Conservation (phyloP, 164 flowering plant genomes). For the Vitis vinifera region DNA sequence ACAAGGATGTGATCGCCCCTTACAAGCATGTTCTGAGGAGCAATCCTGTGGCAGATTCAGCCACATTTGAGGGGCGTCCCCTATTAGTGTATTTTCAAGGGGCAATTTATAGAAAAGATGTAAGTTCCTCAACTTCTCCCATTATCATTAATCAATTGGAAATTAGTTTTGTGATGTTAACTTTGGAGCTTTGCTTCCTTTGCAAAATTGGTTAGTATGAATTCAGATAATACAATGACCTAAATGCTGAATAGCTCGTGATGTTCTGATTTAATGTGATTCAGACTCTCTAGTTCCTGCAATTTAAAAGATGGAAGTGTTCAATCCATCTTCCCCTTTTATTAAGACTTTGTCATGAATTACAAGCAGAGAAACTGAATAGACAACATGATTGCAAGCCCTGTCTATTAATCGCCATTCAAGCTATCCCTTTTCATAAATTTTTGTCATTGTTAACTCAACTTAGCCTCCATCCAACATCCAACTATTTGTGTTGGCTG, state of each 20-base stretch:
- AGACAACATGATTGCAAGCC: too few species aligned
- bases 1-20: slow-evolving; percentile 89
- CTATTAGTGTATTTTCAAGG: slow-evolving; percentile 78
- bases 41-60: slow-evolving; percentile 32
- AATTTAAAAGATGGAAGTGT: not conserved
- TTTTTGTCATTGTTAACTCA: too few species aligned
- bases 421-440: too few species aligned
- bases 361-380: too few species aligned
- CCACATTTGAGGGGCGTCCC: slow-evolving; percentile 54
- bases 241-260: not conserved
- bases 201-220: not conserved
- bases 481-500: too few species aligned
- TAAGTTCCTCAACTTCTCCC: slow-evolving; percentile 38
- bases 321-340: too few species aligned
- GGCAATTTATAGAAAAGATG: slow-evolving; percentile 92
- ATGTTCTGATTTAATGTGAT: not conserved
- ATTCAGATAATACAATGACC: not conserved
- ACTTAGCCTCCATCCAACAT: too few species aligned
- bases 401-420: too few species aligned
- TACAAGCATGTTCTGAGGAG: slow-evolving; percentile 73
- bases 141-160: not conserved
- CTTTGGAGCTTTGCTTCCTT: not conserved
- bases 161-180: not conserved
- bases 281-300: not conserved
- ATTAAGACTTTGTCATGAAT: too few species aligned